Conservation (phyloP, 345 rosid species). For the Streptanthus diversifolius region DNA sequence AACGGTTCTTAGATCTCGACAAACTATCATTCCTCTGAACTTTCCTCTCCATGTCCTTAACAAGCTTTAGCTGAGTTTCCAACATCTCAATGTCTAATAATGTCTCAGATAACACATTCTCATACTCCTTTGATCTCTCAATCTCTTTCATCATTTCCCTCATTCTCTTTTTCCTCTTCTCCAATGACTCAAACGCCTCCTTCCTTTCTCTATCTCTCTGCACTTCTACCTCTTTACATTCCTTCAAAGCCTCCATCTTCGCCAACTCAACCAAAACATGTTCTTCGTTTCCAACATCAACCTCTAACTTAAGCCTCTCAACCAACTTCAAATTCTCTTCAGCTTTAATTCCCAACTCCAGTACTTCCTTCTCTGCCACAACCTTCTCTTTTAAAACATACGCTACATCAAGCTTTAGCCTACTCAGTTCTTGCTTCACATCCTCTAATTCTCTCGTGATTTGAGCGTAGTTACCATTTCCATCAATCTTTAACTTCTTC, state of each 20-base stretch:
- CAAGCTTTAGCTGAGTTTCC: slow-evolving; percentile 53
- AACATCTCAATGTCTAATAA: slow-evolving; percentile 51
- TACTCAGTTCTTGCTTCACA: slow-evolving; percentile 64
- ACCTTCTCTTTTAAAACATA: slow-evolving; percentile 56
- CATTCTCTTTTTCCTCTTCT: slow-evolving; percentile 36
- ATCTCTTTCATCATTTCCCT: slow-evolving; percentile 43
- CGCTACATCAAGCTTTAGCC: slow-evolving; percentile 70
- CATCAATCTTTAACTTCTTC: slow-evolving; percentile 23
- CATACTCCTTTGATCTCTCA: slow-evolving; percentile 46
- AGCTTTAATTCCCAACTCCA: slow-evolving; percentile 30
- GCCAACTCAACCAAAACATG: slow-evolving; percentile 78
- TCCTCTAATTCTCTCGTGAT: slow-evolving; percentile 52
- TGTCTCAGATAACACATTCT: slow-evolving; percentile 54
- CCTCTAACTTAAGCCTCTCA: slow-evolving; percentile 56
- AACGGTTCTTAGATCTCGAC: slow-evolving; percentile 30
- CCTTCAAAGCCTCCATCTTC: slow-evolving; percentile 72
- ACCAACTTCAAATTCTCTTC: slow-evolving; percentile 34
- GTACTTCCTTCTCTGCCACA: slow-evolving; percentile 45
- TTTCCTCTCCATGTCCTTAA: slow-evolving; percentile 44
- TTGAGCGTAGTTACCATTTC: slow-evolving; percentile 29
- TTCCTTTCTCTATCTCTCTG: slow-evolving; percentile 42
- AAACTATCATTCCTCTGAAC: slow-evolving; percentile 36
- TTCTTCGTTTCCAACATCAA: slow-evolving; percentile 71
- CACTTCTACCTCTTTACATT: slow-evolving; percentile 49
- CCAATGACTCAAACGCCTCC: slow-evolving; percentile 37